These are phyloP conservation scores for Hericium coralloides DNA, from an alignment of 768 basidiomycete genomes.

Conservation along the genomic window DNA sequence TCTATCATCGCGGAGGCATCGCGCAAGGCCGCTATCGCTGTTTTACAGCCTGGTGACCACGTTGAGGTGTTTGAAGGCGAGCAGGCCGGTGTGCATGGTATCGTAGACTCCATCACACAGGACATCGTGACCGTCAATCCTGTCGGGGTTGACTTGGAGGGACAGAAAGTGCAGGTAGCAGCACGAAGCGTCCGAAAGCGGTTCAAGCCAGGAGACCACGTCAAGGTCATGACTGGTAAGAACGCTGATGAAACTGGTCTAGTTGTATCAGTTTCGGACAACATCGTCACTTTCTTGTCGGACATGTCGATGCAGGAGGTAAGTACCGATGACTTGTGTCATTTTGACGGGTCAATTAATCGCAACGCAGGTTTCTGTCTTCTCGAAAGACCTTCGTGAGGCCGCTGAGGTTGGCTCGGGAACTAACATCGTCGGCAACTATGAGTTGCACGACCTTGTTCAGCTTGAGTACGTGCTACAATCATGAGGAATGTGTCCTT, in stretches of 20 bases:
- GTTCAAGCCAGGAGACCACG: conserved; percentile 96
- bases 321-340: background rate
- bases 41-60: conserved; percentile 95
- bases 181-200: conserved; percentile 87
- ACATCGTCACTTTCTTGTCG: conserved; percentile 92
- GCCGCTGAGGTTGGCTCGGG: conserved; percentile 96
- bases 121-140: conserved; percentile 84
- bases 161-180: conserved; percentile 78
- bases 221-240: conserved; percentile 95
- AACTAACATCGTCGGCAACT: conserved; percentile 84
- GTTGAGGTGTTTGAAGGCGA: conserved; percentile 98
- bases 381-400: conserved; percentile 93
- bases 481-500: background rate
- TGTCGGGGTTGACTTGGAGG: conserved; percentile 73
- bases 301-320: conserved; percentile 97
- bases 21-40: conserved; percentile 81
- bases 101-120: conserved; percentile 80
- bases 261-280: conserved; percentile 85
- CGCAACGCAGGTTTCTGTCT: conserved; percentile 74
- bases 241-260: conserved; percentile 94
- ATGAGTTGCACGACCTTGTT: conserved; percentile 93
- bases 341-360: background rate
- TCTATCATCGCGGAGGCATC: conserved; percentile 91
- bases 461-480: conserved; percentile 80
- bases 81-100: conserved; percentile 86